Evolutionary conservation across 164 flowering plant species (phyloP).

Genomic region (Platanus orientalis): DNA sequence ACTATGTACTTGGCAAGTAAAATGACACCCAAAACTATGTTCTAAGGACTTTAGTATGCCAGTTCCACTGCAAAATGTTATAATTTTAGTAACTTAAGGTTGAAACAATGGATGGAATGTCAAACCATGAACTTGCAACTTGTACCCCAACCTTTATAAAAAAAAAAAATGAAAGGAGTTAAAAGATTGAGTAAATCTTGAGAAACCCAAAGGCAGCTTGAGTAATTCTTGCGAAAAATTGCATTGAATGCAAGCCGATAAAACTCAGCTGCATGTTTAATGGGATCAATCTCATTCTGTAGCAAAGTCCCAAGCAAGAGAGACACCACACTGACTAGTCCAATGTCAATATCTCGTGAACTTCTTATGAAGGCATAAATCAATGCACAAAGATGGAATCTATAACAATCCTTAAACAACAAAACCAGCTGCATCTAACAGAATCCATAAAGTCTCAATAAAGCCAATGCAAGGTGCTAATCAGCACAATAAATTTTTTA

Average conservation of each 20-base stretch:
- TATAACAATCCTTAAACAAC: not conserved
- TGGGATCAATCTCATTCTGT: constrained; percentile 59
- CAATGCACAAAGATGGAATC: constrained; percentile 35
- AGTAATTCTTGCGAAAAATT: constrained; percentile 87
- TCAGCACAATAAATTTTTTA: constrained; percentile 26
- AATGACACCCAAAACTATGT: constrained; percentile 64
- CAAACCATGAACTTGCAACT: not conserved
- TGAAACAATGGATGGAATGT: not conserved
- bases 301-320: constrained; percentile 76
- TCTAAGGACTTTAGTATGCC: constrained; percentile 85
- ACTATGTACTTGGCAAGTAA: constrained; percentile 66
- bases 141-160: too few relatives aligned
- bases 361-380: constrained; percentile 92
- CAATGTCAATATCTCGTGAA: constrained; percentile 92
- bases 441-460: not conserved
- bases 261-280: constrained; percentile 39
- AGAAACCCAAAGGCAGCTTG: constrained; percentile 80
- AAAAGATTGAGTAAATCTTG: constrained; percentile 36
- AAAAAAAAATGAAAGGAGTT: not conserved
- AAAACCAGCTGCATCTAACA: not conserved
- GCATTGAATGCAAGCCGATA: constrained; percentile 85
- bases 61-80: constrained; percentile 77
- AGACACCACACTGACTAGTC: constrained; percentile 94
- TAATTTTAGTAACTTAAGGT: constrained; percentile 1
- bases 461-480: not conserved